Conservation (phyloP, 1,139 yeast genomes). For the Spathaspora sp. region DNA sequence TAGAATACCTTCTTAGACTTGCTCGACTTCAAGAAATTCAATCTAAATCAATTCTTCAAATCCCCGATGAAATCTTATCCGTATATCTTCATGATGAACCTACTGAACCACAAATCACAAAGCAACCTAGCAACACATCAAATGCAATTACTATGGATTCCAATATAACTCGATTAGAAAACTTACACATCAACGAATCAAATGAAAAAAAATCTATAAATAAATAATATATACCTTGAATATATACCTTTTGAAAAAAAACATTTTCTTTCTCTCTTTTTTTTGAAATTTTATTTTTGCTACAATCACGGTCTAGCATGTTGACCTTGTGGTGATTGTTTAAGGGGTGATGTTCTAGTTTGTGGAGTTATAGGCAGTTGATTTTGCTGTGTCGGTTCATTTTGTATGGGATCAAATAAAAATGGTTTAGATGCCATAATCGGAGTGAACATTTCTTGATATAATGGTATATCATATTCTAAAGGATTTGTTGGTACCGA, state of each 20-base stretch:
- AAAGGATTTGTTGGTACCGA: constrained; percentile 5
- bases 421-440: not conserved
- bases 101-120: constrained; percentile 19
- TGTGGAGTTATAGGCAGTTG: not conserved
- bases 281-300: not conserved
- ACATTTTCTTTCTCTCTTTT: not conserved
- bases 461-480: constrained; percentile 10
- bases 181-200: constrained; percentile 22
- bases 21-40: constrained; percentile 65
- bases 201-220: not conserved
- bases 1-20: constrained; percentile 66
- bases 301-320: not conserved
- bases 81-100: constrained; percentile 65
- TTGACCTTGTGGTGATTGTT: constrained; percentile 1
- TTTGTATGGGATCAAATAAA: not conserved
- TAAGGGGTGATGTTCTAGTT: not conserved
- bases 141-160: constrained; percentile 30
- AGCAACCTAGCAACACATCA: constrained; percentile 15
- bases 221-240: not conserved
- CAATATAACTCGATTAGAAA: constrained; percentile 34
- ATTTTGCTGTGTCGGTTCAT: not conserved
- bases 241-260: not conserved
- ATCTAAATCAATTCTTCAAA: constrained; percentile 50
- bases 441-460: constrained; percentile 11
- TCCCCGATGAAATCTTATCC: constrained; percentile 67